Base-by-base conservation (phyloP, 345 rosid species). In the Citrus reticulata region DNA sequence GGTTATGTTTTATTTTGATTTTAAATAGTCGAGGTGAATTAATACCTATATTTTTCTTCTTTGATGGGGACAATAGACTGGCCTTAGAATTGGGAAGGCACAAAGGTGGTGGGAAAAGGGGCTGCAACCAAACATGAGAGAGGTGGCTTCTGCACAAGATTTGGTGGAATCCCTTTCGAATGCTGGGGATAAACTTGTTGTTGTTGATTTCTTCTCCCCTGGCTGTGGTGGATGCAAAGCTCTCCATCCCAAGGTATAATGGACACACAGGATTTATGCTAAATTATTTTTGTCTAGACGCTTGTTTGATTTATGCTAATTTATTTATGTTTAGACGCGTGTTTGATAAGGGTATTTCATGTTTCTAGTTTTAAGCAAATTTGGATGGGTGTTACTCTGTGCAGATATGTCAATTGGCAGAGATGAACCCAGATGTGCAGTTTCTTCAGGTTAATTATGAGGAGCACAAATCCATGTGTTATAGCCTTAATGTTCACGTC, bases 171-270 rank as follows among this genome's bases (percentile, higher is more conserved):
- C 93, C 73, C 92, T 96, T 7, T 10, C 67, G 14, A 85, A 83
- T 71, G 89, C 97, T 6, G 97, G 97, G 60, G 99, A 96, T 82
- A 87, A 93, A 77, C 95, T 96, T 59, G 92, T 94, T 6, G 78
- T 96, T 5, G 89, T 96, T 67, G 97, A 89, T 85, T 96, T 96
- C 92, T 94, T 91, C 87, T 96, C 99, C 2, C 99, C 98, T 54
- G 97, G 98, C 6, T 96, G 99, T 51, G 97, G 99, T 22, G 98
- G 99, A 77, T 96, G 99, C 86, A 96, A 84, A 83, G 91, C 97
- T 84, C 97, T 96, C 66, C 99, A 96, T 84, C 97, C 98, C 39
- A 96, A 96, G 95, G 97, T 93, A 85, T 77, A 63, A 72, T 34
- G 7, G 24, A 6, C 24, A 29, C 11, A 14, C 17, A 68, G 71